phyloP scores from a whole-genome alignment of 371 early-diverging fungal genomes.

The Zancudomyces culisetae region DNA sequence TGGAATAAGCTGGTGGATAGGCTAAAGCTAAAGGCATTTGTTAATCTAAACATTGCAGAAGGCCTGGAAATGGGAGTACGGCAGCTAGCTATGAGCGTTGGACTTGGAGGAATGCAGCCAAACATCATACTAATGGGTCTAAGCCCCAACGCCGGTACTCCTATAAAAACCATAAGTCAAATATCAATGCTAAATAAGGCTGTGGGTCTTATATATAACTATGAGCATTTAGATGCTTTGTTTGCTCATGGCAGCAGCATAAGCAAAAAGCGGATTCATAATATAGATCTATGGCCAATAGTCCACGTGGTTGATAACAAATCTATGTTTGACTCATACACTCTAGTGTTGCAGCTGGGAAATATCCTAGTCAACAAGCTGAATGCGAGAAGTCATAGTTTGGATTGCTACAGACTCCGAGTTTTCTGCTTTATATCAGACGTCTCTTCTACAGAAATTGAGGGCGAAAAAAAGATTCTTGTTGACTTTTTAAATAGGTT shows the following conservation, averaged over 20 bases:
- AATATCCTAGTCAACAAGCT: slow-evolving; percentile 40
- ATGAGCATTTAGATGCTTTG: slow-evolving; percentile 17
- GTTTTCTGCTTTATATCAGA: slow-evolving; percentile 42
- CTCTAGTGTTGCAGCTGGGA: slow-evolving; percentile 49
- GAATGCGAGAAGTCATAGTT: slow-evolving; percentile 28
- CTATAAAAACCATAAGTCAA: slow-evolving; percentile 21
- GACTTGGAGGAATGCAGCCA: slow-evolving; percentile 44
- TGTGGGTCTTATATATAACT: slow-evolving; percentile 36
- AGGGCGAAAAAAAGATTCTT: slow-evolving; percentile 27
- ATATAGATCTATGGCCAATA: slow-evolving; percentile 44
- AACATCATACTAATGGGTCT: slow-evolving; percentile 38
- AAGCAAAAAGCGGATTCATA: slow-evolving; percentile 5
- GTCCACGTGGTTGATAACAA: slow-evolving; percentile 9
- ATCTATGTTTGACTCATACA: slow-evolving; percentile 42
- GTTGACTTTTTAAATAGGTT: slow-evolving; percentile 28
- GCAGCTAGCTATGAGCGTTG: slow-evolving; percentile 30
- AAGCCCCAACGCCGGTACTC: slow-evolving; percentile 27
- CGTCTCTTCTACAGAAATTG: slow-evolving; percentile 30
- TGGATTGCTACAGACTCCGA: slow-evolving; percentile 26
- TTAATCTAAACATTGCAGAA: slow-evolving; percentile 28
- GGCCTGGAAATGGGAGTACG: slow-evolving; percentile 27
- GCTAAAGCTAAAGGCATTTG: slow-evolving; percentile 35
- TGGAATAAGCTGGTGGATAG: slow-evolving; percentile 36
- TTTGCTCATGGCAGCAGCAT: not conserved
- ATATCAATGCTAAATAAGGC: slow-evolving; percentile 36